Evolutionary conservation across 306 rosid species (phyloP).

Genomic region (Benincasa hispida): DNA sequence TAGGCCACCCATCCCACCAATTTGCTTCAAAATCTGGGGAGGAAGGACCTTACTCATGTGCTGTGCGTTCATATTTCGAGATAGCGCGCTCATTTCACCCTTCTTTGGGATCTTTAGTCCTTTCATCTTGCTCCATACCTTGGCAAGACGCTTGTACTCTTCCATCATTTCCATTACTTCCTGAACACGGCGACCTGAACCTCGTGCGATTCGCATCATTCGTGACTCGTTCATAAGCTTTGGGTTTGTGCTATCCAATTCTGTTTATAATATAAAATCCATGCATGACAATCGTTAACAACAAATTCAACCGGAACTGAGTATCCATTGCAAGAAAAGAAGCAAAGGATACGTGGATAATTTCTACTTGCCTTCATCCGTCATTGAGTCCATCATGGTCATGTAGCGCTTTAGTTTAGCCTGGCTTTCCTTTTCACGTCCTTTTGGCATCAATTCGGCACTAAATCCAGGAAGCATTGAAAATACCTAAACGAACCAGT

Average conservation of each 20-base stretch:
- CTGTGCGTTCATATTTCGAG: conserved; percentile 74
- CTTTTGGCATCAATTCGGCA: conserved; percentile 74
- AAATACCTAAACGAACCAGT: conserved; percentile 35
- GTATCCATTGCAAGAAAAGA: not conserved
- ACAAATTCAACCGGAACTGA: not conserved
- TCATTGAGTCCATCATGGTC: conserved; percentile 99
- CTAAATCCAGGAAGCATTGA: conserved; percentile 83
- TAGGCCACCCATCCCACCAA: conserved; percentile 75
- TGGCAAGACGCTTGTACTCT: conserved; percentile 74
- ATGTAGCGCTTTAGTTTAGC: conserved; percentile 81
- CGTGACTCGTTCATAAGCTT: conserved; percentile 70
- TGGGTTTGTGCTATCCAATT: conserved; percentile 73
- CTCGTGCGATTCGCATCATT: conserved; percentile 72
- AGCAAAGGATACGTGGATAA: not conserved
- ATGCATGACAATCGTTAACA: not conserved
- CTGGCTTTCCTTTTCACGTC: conserved; percentile 85
- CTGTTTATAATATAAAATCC: conserved; percentile 24
- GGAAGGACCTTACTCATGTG: conserved; percentile 82
- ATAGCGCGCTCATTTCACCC: conserved; percentile 58
- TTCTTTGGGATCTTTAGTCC: conserved; percentile 77
- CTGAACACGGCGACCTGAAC: conserved; percentile 54
- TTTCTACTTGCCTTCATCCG: conserved; percentile 56
- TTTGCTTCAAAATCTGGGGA: conserved; percentile 78
- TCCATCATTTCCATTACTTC: conserved; percentile 82
- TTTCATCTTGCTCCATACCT: conserved; percentile 70